Base-by-base conservation (phyloP, 345 rosid species). In the Citrus sinensis region DNA sequence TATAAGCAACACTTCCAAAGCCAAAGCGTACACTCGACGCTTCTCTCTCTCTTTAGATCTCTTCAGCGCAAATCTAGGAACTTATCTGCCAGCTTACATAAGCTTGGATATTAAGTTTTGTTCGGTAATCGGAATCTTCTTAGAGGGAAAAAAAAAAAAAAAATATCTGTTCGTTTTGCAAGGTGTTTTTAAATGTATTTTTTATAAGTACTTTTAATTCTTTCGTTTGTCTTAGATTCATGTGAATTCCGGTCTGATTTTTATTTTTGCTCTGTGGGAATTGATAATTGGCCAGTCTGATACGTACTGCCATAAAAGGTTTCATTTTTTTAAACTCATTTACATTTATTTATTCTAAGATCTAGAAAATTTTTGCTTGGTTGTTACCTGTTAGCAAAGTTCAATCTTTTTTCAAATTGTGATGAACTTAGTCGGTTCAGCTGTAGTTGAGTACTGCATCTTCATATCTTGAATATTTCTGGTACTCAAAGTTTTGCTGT, bases 11-110 rank as follows among this genome's bases (percentile, higher is more conserved):
- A 13, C 74, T 17, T 34, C 55, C 69, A 16, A 37, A 54, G 25
- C 56, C 51, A 35, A 56, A 58, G 29, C 32, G 69, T 39, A 19
- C 42, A 34, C 37, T 54, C 22, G 65, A 42, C 42, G 69, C 56
- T n/a, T 5, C 70, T 77, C 59, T 59, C 49, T 58, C 55, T 75
- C 85, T 64, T 35, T 71, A 30, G 78, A 67, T 78, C 78, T 78
- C 77, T 73, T 56, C 78, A 27, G 79, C 87, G 83, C 75, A 80
- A 82, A 56, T 82, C 73, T 61, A 70, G 84, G 34, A 37, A 54
- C 51, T 76, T 65, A 37, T 76, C 84, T 67, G 73, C 46, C 5
- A 49, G 54, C 27, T 42, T 25, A 25, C 69, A 4, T 8, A 51
- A 75, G 71, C 68, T 64, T 30, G 46, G 71, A 75, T 80, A 83